Percentiles rank a stretch among this genome's conserved stretches.
Evolutionary conservation across 2,329 filamentous ascomycete genomes (phyloP).

Genomic region (Paecilomyces niveus): DNA sequence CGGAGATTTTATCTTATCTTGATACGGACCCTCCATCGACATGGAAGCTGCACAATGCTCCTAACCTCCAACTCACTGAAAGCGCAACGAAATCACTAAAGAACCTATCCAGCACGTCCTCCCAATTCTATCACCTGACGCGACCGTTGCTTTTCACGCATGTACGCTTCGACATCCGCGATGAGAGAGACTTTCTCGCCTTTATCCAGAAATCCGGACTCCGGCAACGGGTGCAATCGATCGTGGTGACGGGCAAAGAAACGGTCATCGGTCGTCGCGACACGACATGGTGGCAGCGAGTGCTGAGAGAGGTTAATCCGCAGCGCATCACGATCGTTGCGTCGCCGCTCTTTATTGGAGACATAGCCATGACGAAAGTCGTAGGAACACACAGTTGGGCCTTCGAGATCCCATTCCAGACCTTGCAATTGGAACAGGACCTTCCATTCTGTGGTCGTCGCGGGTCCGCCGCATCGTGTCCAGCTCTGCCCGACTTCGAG

Average conservation of each 20-base stretch:
- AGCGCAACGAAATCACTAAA: slow-evolving; percentile 45
- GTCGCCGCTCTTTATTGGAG: slow-evolving; percentile 56
- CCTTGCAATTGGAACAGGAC: slow-evolving; percentile 42
- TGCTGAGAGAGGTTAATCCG: slow-evolving; percentile 51
- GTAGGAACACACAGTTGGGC: slow-evolving; percentile 55
- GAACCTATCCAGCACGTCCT: slow-evolving; percentile 47
- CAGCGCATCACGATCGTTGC: slow-evolving; percentile 51
- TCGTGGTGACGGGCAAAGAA: slow-evolving; percentile 40
- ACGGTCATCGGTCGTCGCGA: slow-evolving; percentile 31
- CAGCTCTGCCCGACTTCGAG: slow-evolving; percentile 14
- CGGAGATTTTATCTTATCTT: slow-evolving; percentile 51
- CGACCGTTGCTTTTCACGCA: slow-evolving; percentile 55
- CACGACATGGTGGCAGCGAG: slow-evolving; percentile 46
- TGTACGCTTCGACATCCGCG: slow-evolving; percentile 32
- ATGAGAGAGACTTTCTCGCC: slow-evolving; percentile 27
- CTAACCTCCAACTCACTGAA: slow-evolving; percentile 36
- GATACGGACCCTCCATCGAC: slow-evolving; percentile 45
- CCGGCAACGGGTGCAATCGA: slow-evolving; percentile 36
- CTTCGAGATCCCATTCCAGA: slow-evolving; percentile 57
- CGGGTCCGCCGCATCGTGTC: slow-evolving; percentile 9
- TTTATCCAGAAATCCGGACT: slow-evolving; percentile 31
- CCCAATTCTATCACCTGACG: slow-evolving; percentile 45
- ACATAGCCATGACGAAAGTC: slow-evolving; percentile 51
- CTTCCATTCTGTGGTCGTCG: slow-evolving; percentile 2
- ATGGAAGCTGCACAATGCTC: slow-evolving; percentile 44